Conservation (phyloP, 805 yeast species). For the Ogataea naganishii region DNA sequence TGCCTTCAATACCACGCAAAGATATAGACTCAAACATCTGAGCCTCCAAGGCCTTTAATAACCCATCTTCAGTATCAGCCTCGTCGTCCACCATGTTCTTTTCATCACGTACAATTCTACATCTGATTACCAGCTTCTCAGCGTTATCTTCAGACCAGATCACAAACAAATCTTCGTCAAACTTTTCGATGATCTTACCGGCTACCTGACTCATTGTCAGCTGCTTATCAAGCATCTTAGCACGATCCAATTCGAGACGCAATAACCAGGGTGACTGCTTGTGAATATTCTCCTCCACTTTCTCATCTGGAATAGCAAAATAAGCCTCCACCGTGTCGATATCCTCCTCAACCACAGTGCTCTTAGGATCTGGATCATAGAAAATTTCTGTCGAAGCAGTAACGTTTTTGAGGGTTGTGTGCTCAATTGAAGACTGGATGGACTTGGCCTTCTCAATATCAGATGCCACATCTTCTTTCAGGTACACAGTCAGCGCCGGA, state of each 20-base stretch:
- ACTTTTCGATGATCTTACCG: constrained; percentile 83
- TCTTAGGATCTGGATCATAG: constrained; percentile 96
- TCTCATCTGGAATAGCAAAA: constrained; percentile 96
- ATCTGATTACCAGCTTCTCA: constrained; percentile 91
- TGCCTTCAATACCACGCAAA: constrained; percentile 91
- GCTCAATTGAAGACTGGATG: constrained; percentile 95
- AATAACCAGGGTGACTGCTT: constrained; percentile 97
- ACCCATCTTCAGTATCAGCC: constrained; percentile 94
- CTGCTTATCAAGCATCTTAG: constrained; percentile 97
- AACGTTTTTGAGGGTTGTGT: constrained; percentile 88
- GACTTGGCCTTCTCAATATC: constrained; percentile 93
- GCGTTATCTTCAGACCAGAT: constrained; percentile 99
- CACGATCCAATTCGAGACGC: constrained; percentile 95
- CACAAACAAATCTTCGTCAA: constrained; percentile 91
- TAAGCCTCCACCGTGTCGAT: constrained; percentile 94
- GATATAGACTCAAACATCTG: constrained; percentile 95
- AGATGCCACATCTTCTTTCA: constrained; percentile 68
- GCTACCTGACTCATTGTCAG: constrained; percentile 98
- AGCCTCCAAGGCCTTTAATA: constrained; percentile 88
- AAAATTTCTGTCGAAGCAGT: constrained; percentile 96
- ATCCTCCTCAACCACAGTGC: constrained; percentile 96
- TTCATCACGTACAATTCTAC: constrained; percentile 97
- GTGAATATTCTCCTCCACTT: constrained; percentile 86
- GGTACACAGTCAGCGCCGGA: constrained; percentile 97
- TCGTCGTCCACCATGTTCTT: constrained; percentile 88